phyloP scores from a whole-genome alignment of 768 basidiomycete species.

The Tulasnella sp. region DNA sequence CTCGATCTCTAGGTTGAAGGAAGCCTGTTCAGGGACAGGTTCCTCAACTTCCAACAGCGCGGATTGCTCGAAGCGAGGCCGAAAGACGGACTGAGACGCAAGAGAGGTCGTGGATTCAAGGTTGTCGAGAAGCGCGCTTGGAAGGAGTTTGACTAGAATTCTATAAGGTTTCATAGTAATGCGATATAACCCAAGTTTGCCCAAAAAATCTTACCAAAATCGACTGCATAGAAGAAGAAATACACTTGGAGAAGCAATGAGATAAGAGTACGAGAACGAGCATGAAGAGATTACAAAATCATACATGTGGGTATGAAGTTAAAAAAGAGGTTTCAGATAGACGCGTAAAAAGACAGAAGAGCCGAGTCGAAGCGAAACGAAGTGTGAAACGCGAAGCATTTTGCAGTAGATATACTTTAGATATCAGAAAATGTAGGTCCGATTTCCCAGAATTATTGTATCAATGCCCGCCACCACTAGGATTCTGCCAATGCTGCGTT shows the following conservation, averaged over 20 bases:
- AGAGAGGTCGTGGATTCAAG: background rate
- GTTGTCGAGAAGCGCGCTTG: background rate
- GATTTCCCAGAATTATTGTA: background rate
- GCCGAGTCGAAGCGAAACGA: background rate
- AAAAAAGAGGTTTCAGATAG: background rate
- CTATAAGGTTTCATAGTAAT: background rate
- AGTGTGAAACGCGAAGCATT: background rate
- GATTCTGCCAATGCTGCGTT: conserved; percentile 5
- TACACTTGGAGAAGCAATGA: background rate
- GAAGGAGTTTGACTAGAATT: background rate
- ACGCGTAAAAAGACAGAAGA: background rate
- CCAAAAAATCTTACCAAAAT: background rate
- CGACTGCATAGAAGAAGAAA: background rate
- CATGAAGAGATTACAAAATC: background rate
- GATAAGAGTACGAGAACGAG: background rate
- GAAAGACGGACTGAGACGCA: background rate
- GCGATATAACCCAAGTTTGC: background rate
- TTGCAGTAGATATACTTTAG: background rate
- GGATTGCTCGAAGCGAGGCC: conserved; percentile 82
- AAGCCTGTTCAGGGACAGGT: conserved; percentile 86
- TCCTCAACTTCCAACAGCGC: conserved; percentile 80
- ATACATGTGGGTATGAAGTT: background rate
- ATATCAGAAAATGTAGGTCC: background rate
- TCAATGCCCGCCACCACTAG: background rate
- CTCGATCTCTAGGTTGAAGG: conserved; percentile 68